Evolutionary conservation across 148 eudicot genomes (phyloP).

Genomic region (Limonium bicolor): DNA sequence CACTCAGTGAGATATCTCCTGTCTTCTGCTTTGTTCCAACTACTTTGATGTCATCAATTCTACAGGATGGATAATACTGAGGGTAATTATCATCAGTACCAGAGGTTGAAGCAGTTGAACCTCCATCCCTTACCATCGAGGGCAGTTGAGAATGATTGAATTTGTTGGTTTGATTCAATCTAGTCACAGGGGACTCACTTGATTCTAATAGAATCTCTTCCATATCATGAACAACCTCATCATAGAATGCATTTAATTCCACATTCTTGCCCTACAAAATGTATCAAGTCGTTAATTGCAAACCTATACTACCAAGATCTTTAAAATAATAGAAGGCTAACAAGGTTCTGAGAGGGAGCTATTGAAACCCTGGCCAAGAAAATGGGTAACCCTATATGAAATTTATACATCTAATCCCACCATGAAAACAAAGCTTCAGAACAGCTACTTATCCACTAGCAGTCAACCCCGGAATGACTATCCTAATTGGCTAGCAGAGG

Average conservation of each 20-base stretch:
- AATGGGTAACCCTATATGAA: too few species aligned
- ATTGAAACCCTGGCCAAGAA: too few species aligned
- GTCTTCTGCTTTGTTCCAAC: slow-evolving; percentile 68
- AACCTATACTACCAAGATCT: too few species aligned
- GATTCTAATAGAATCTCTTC: slow-evolving; percentile 85
- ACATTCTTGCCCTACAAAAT: slow-evolving; percentile 18
- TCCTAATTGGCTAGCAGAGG: too few species aligned
- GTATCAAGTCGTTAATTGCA: too few species aligned
- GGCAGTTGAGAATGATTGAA: slow-evolving; percentile 21
- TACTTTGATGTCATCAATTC: slow-evolving; percentile 68
- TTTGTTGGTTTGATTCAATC: slow-evolving; percentile 22
- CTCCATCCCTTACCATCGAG: slow-evolving; percentile 51
- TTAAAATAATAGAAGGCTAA: too few species aligned
- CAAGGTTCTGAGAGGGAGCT: too few species aligned
- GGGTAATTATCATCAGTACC: slow-evolving; percentile 25
- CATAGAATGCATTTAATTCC: slow-evolving; percentile 53
- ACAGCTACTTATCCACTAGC: too few species aligned
- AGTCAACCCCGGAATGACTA: too few species aligned
- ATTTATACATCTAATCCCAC: too few species aligned
- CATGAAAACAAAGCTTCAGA: too few species aligned
- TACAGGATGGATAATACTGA: slow-evolving; percentile 17
- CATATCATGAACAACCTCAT: slow-evolving; percentile 93
- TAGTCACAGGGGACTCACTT: slow-evolving; percentile 30
- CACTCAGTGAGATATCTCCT: slow-evolving; percentile 82
- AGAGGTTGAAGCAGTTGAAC: slow-evolving; percentile 58